Base-by-base conservation (phyloP, 2,329 filamentous ascomycete genomes). In the Fusarium kyushuense region DNA sequence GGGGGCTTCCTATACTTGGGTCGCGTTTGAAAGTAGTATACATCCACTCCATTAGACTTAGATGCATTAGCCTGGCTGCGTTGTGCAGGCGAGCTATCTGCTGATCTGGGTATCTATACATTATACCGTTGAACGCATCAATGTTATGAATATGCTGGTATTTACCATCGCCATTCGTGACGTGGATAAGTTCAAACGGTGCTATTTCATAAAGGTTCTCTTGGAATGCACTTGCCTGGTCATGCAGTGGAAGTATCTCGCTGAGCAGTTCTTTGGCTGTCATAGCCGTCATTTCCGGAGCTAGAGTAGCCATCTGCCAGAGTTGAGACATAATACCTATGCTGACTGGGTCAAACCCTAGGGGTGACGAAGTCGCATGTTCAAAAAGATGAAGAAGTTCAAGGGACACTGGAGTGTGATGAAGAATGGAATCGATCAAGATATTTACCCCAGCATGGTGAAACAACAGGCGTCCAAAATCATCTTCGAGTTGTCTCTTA, bases 371-470 rank as follows among this genome's bases (percentile, higher is more conserved):
- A 17, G 27, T 55, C 13, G 43, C 53, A 41, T 27, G 8, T 2
- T 55, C 43, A 21, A 51, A 55, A 6, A 55, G 33, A 17, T 2
- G 33, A 9, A 17, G 1, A 9, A 55, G 43, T 16, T 27, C 33
- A 19, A 6, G 32, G 7, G 43, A 8, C 10, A 55, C 6, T 23
- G 27, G 2, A 13, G 19, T 32, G 1, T 33, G 9, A 25, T 55
- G 43, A 11, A 19, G 5, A 6, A 40, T 25, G 1, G 43, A 27
- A 16, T 55, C 27, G 17, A 55, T 25, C 21, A 55, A 3, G 6
- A 55, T n/a, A 27, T 55, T 49, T 5, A 55, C 43, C 10, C 53
- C 53, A 1, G 53, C 43, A 21, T 55, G 53, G 7, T 55, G 43
- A 2, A 55, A 55, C 27, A 55, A 16, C 3, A 51, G 4, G 14